Evolutionary conservation across 768 basidiomycete species (phyloP).

Genomic region (Podaxis carcinomalis): DNA sequence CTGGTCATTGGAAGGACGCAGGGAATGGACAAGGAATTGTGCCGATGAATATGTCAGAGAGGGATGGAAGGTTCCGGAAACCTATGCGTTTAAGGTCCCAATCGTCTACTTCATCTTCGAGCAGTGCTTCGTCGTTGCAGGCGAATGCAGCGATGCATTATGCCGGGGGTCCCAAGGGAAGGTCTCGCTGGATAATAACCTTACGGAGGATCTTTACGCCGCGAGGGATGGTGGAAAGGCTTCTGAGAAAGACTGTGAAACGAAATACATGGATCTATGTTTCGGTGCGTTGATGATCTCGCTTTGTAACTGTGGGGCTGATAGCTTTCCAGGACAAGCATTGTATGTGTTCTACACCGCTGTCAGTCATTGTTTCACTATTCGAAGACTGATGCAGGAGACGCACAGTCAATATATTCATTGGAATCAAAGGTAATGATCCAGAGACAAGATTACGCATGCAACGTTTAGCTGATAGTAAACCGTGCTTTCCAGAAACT

Average conservation of each 20-base stretch:
- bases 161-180: constrained; percentile 25
- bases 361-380: background rate
- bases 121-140: constrained; percentile 19
- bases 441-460: background rate
- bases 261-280: constrained; percentile 71
- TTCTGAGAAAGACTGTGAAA: constrained; percentile 54
- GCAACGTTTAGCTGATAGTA: background rate
- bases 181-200: constrained; percentile 32
- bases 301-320: background rate
- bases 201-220: constrained; percentile 44
- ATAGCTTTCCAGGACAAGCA: constrained; percentile 40
- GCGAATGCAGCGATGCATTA: constrained; percentile 40
- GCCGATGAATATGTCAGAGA: constrained; percentile 27
- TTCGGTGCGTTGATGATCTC: constrained; percentile 33
- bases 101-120: constrained; percentile 12
- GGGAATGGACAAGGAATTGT: constrained; percentile 53
- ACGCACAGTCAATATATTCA: constrained; percentile 51
- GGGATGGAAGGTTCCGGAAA: constrained; percentile 6
- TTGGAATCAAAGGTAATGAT: constrained; percentile 56
- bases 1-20: constrained; percentile 59
- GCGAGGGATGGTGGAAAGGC: constrained; percentile 45
- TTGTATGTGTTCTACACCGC: constrained; percentile 29
- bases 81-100: background rate
- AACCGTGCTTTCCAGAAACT: constrained; percentile 27
- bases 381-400: background rate